phyloP scores from a whole-genome alignment of 192 early-diverging fungal genomes.

The Haplosporangium gracile region DNA sequence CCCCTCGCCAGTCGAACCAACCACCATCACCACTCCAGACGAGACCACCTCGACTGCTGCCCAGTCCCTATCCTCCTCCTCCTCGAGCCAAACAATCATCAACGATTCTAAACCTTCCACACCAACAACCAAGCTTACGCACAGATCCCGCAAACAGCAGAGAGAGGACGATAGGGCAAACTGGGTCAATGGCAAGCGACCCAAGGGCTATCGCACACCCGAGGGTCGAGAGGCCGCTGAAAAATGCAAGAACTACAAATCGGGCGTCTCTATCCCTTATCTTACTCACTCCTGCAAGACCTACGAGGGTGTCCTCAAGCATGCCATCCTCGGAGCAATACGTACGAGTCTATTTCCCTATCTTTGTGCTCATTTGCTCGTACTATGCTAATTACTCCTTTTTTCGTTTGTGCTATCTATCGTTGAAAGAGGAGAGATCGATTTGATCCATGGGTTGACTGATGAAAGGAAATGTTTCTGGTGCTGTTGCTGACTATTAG shows the following conservation, averaged over 20 bases:
- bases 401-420: background rate
- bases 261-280: conserved; percentile 42
- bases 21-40: background rate
- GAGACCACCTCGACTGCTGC: background rate
- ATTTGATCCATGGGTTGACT: background rate
- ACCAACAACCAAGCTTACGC: background rate
- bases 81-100: background rate
- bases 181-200: conserved; percentile 52
- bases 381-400: background rate
- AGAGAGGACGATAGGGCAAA: conserved; percentile 18
- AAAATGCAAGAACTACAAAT: conserved; percentile 44
- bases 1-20: background rate
- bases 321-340: conserved; percentile 46
- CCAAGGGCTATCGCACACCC: conserved; percentile 48
- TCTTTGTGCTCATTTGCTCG: background rate
- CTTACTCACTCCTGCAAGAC: conserved; percentile 35
- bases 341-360: conserved; percentile 28
- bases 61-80: background rate
- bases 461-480: background rate
- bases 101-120: background rate
- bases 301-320: conserved; percentile 46
- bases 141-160: conserved; percentile 20
- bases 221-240: conserved; percentile 51
- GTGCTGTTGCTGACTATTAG: conserved; percentile 4
- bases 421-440: conserved; percentile 4